Conservation (phyloP, 306 rosid species). For the Fragaria nilgerrensis region DNA sequence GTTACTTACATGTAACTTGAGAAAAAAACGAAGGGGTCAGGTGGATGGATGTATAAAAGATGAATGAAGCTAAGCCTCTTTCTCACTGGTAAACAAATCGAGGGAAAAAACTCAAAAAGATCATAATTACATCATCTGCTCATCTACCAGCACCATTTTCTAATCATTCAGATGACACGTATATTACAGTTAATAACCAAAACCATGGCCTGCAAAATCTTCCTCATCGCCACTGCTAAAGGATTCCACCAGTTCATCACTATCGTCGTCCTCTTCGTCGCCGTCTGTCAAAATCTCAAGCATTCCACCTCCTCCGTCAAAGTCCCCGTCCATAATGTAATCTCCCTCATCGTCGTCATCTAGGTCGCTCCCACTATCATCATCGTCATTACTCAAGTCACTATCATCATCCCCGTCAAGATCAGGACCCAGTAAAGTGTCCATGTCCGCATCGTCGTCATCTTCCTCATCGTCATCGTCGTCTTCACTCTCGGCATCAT, state of each 20-base stretch:
- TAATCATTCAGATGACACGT: not conserved
- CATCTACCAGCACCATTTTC: not conserved
- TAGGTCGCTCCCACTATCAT: slow-evolving; percentile 56
- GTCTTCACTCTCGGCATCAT: slow-evolving; percentile 90
- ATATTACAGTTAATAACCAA: slow-evolving; percentile 51
- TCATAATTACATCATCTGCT: slow-evolving; percentile 43
- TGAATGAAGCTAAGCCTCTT: not conserved
- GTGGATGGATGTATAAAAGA: not conserved
- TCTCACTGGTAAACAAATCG: slow-evolving; percentile 21
- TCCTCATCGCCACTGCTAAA: slow-evolving; percentile 74
- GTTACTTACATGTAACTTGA: no score
- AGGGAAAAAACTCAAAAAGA: slow-evolving; percentile 13
- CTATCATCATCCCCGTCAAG: slow-evolving; percentile 76
- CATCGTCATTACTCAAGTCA: slow-evolving; percentile 62
- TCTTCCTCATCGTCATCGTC: slow-evolving; percentile 76
- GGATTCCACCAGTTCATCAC: slow-evolving; percentile 57
- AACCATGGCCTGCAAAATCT: slow-evolving; percentile 55
- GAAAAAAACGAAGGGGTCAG: not conserved
- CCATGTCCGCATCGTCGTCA: slow-evolving; percentile 47
- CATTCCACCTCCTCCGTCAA: slow-evolving; percentile 60
- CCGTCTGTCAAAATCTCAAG: slow-evolving; percentile 69
- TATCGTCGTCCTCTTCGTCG: slow-evolving; percentile 77
- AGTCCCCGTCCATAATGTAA: slow-evolving; percentile 67
- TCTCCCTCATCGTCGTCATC: slow-evolving; percentile 68
- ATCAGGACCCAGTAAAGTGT: slow-evolving; percentile 71